These are phyloP conservation scores for Jatropha curcas DNA, from an alignment of 345 rosid species.

Conservation along the genomic window DNA sequence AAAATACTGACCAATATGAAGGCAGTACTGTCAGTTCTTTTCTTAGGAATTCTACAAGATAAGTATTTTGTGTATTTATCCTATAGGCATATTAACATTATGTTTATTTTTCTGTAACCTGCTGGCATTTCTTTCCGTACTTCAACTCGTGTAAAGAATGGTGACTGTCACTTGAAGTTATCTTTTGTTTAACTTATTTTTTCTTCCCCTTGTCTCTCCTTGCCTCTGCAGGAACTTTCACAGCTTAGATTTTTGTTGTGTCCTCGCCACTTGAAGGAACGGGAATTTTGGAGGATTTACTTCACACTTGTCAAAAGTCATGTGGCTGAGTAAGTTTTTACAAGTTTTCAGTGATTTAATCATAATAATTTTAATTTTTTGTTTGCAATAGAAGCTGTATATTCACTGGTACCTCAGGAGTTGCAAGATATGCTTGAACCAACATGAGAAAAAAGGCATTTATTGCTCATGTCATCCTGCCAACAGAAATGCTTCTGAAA, in stretches of 20 bases:
- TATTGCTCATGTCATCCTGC: neutral
- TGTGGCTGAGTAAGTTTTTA: constrained; percentile 58
- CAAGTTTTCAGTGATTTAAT: neutral
- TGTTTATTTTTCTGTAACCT: neutral
- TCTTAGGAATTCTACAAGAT: neutral
- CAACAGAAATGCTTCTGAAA: neutral
- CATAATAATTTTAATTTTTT: neutral
- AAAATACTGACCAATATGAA: too few species aligned
- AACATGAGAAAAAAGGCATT: too few species aligned
- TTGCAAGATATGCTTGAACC: neutral
- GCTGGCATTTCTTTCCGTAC: constrained; percentile 7
- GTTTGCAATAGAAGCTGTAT: neutral
- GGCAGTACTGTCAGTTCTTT: too few species aligned
- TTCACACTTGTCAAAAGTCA: constrained; percentile 66
- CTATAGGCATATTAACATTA: neutral
- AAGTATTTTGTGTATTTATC: neutral
- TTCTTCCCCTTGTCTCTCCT: neutral
- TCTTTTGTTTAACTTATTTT: constrained; percentile 2
- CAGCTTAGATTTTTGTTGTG: constrained; percentile 77
- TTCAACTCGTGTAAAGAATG: neutral
- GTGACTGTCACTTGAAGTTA: neutral
- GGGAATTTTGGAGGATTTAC: constrained; percentile 80
- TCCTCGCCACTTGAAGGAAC: constrained; percentile 76
- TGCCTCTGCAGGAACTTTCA: constrained; percentile 64
- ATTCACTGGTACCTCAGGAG: neutral